Base-by-base conservation (phyloP, 352 stramenopile species). In the Blastocystis sp. region DNA sequence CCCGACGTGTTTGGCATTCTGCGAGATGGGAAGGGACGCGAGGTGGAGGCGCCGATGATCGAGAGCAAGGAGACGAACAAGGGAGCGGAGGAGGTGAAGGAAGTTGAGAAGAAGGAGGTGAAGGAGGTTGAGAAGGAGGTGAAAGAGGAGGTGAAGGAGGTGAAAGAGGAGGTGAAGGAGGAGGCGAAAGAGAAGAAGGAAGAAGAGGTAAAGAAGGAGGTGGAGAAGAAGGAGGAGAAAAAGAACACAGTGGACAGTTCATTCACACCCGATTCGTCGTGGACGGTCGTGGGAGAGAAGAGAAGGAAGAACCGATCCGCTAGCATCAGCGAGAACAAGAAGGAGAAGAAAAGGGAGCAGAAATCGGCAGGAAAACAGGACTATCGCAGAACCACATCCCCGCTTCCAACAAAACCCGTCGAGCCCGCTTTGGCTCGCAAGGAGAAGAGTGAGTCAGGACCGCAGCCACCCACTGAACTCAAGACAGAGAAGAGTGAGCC, bases 1-100 rank as follows among this genome's bases (percentile, higher is more conserved):
- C 41, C 65, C 29, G 74, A 85, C 31, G 74, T 85, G 74, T 85
- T 85, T 31, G 74, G 74, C 12, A 85, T 69, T 12, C 45, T 62
- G 51, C 33, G 45, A 9, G 41, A 85, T 10, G 50, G 33, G 12
- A 31, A 66, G 59, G 74, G 74, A 37, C 65, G 45, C 31, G 50
- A 66, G 74, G 74, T 85, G 10, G 37, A 45, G n/a, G 39, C 50
- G 10, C 61, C 61, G 12, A 66, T 31, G 12, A 37, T 66, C 45
- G 71, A 81, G 37, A 51, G 66, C 16, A 63, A 24, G 29, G 1
- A 29, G n/a, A n/a, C n/a, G n/a, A n/a, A n/a, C n/a, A n/a, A 10
- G 13, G 61, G 35, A 62, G 55, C n/a, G n/a, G n/a, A 62, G 55
- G 62, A 67, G 62, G 62, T 37, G 62, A 67, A 37, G 26, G 26